Evolutionary conservation across 2,329 filamentous ascomycete species (phyloP).

Genomic region (Penicillium sp.): DNA sequence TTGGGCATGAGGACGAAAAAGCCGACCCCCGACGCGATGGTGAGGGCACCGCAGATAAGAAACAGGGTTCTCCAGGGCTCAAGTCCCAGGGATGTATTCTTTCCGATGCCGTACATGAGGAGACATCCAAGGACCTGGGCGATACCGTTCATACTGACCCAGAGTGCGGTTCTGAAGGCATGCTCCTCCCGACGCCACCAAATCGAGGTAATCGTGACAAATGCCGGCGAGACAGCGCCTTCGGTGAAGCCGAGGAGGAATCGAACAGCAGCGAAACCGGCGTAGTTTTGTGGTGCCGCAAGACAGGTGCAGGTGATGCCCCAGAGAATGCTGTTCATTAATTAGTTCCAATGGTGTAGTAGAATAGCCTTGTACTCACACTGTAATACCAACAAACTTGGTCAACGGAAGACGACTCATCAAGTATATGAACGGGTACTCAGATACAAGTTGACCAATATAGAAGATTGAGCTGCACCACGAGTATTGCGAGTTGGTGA

Average conservation of each 20-base stretch:
- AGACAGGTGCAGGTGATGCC: conserved; percentile 7
- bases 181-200: conserved; percentile 44
- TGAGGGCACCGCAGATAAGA: conserved; percentile 53
- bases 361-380: not conserved
- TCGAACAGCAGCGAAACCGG: conserved; percentile 27
- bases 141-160: conserved; percentile 14
- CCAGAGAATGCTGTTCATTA: not conserved
- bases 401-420: conserved; percentile 57
- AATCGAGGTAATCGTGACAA: conserved; percentile 48
- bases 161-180: conserved; percentile 32
- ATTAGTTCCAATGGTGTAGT: not conserved
- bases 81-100: conserved; percentile 6
- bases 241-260: conserved; percentile 49
- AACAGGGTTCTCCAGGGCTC: conserved; percentile 54
- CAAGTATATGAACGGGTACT: conserved; percentile 58
- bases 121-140: conserved; percentile 14
- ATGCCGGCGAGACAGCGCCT: conserved; percentile 49
- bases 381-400: conserved; percentile 53
- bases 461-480: conserved; percentile 49
- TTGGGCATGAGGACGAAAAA: conserved; percentile 49
- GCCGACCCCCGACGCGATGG: conserved; percentile 44
- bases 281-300: conserved; percentile 8
- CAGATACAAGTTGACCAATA: conserved; percentile 52
- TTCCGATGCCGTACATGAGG: conserved; percentile 11
- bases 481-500: conserved; percentile 54